Conservation (phyloP, 352 stramenopile species). For the Phytophthora litchii region DNA sequence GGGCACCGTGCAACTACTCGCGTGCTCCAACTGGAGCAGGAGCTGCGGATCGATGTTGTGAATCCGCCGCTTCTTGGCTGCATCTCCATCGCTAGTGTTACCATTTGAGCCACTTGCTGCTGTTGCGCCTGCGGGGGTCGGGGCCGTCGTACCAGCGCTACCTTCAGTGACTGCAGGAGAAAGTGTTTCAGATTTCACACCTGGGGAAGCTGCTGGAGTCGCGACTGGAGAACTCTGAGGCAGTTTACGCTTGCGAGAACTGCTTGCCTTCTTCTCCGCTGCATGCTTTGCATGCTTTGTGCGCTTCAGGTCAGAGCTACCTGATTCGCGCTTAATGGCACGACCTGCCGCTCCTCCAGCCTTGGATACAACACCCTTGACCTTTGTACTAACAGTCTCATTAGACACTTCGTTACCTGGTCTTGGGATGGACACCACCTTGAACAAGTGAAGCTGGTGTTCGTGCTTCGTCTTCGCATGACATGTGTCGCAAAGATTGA, state of each 20-base stretch:
- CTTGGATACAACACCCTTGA: constrained; percentile 39
- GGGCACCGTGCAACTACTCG: constrained; percentile 66
- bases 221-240: constrained; percentile 45
- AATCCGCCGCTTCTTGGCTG: constrained; percentile 92
- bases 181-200: constrained; percentile 13
- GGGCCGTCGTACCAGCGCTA: neutral
- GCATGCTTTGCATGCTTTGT: constrained; percentile 41
- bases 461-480: constrained; percentile 92
- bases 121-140: constrained; percentile 2
- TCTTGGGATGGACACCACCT: constrained; percentile 89
- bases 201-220: constrained; percentile 10
- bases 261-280: constrained; percentile 34
- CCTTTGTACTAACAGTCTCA: constrained; percentile 37
- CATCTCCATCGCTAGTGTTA: constrained; percentile 57
- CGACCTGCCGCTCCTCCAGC: constrained; percentile 28
- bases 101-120: constrained; percentile 11
- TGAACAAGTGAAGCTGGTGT: constrained; percentile 93
- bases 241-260: constrained; percentile 77
- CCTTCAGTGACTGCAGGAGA: constrained; percentile 2
- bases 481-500: constrained; percentile 96
- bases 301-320: constrained; percentile 54
- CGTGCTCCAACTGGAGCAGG: constrained; percentile 85
- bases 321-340: constrained; percentile 50
- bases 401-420: constrained; percentile 51
- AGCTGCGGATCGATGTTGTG: constrained; percentile 90